Base-by-base conservation (phyloP, 768 basidiomycete species). In the Pleurotus sapidus region DNA sequence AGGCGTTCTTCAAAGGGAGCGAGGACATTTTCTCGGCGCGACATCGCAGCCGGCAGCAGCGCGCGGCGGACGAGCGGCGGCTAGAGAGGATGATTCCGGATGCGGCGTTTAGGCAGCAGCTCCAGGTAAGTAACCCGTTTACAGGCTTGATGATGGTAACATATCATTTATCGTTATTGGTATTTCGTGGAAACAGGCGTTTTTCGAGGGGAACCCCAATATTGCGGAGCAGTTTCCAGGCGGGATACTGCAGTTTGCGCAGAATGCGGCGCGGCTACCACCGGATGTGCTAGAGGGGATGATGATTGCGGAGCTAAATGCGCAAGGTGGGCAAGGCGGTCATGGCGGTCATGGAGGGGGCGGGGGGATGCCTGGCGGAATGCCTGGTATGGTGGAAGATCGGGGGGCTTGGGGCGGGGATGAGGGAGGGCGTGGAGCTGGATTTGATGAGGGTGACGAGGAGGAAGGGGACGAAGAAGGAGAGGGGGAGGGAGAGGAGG, bases 1-100 rank as follows among this genome's bases (percentile, higher is more conserved):
- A 79, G 3, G 69, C 68, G n/a, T 97, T 95, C 72, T 95, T 98
- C 74, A 73, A 70, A 14, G 83, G 84, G 1, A 73, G 78, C 3
- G 85, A 86, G 51, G 86, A 88, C 60, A 56, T 75, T 14, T 75
- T 81, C 49, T 67, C 74, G 17, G 51, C 65, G 46, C 69, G 71
- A 4, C 49, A 50, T 15, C 49, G 49, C 49, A 34, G 25, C 11
- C 23, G 23, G n/a, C 49, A 49, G 27, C 23, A 34, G 15, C 23
- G 49, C 14, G 49, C 49, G 42, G 59, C 69, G 38, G 80, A 84
- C n/a, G 79, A 78, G 59, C 70, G 87, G 30, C 59, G 75, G 38
- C 67, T 89, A 54, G 84, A 79, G 57, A 75, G 76, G 55, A 66
- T 88, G 46, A 74, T 89, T 9, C 84, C 84, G 3, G 84, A 90